Base-by-base conservation (phyloP, 345 rosid species). In the Triadica sebifera region DNA sequence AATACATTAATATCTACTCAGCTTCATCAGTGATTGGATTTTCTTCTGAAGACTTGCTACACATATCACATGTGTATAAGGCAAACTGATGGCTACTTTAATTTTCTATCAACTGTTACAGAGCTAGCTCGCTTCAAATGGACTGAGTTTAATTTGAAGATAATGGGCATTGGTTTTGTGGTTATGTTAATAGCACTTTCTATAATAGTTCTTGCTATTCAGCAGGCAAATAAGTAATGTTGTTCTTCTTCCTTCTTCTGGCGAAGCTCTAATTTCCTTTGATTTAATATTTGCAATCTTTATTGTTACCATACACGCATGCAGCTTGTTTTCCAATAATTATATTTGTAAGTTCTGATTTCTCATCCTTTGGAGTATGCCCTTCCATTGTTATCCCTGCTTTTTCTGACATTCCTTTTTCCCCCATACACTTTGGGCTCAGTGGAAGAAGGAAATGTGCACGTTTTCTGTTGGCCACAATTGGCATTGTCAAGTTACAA, bases 371-470 rank as follows among this genome's bases (percentile, higher is more conserved):
- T 50, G 22, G 57, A 46, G 55, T 45, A 51, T 70, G 49, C 60
- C 72, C 63, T 64, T 79, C 65, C 56, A 51, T 59, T 64, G 73
- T 76, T 75, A 70, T 69, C 62, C 56, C 58, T 68, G 22, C 25
- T 29, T 25, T 37, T 51, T 20, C 51, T 67, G 58, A 74, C 53
- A 6, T 13, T 37, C 11, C 5, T 8, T 47, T 55, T 46, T 65
- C 49, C 67, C 29, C 47, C 60, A 29, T 66, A 20, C 25, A 73
- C 46, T 62, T 77, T 81, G 79, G 78, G 60, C 64, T 77, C 84
- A 95, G 99, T 95, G 92, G 94, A 86, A 85, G 99, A 91, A 85
- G 99, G 97, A 76, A 95, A 93, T 86, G 97, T 91, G 93, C 98
- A 63, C 87, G 82, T 73, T 95, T 91, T 85, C 90, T 95, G 65